phyloP scores from a whole-genome alignment of 2,329 filamentous ascomycete genomes.

The Verticillium longisporum region DNA sequence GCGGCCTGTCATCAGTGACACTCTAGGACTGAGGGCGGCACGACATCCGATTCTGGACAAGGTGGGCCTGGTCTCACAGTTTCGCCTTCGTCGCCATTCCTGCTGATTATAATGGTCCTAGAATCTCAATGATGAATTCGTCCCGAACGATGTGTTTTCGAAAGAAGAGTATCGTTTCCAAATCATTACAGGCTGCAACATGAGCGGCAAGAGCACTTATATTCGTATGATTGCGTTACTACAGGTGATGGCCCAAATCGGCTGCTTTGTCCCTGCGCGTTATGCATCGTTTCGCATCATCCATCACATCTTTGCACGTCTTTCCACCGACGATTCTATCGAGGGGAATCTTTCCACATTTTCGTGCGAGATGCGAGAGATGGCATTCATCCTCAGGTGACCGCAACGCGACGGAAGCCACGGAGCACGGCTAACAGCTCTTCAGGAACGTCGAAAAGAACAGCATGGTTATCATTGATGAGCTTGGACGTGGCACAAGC shows the following conservation, averaged over 20 bases:
- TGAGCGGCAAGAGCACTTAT: conserved; percentile 97
- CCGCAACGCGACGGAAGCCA: not conserved
- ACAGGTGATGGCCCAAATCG: conserved; percentile 89
- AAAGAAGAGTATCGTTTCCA: conserved; percentile 78
- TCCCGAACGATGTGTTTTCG: conserved; percentile 88
- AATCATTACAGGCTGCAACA: conserved; percentile 92
- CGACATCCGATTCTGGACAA: conserved; percentile 76
- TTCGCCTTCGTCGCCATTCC: not conserved
- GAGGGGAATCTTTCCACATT: conserved; percentile 92
- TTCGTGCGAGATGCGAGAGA: conserved; percentile 90
- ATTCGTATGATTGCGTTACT: conserved; percentile 80
- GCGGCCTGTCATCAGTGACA: conserved; percentile 61
- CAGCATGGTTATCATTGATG: conserved; percentile 81
- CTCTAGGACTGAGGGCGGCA: conserved; percentile 65
- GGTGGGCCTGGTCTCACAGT: conserved; percentile 18
- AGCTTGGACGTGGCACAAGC: conserved; percentile 86
- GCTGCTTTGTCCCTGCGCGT: conserved; percentile 79
- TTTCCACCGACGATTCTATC: conserved; percentile 81
- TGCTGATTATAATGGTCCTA: not conserved
- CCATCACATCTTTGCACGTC: conserved; percentile 77
- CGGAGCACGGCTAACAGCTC: not conserved
- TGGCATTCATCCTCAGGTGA: conserved; percentile 77
- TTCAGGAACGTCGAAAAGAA: conserved; percentile 64
- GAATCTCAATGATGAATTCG: conserved; percentile 45
- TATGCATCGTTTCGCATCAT: conserved; percentile 78